Evolutionary conservation across 1,139 yeast genomes (phyloP).

Genomic region (Suhomyces bokatorum): DNA sequence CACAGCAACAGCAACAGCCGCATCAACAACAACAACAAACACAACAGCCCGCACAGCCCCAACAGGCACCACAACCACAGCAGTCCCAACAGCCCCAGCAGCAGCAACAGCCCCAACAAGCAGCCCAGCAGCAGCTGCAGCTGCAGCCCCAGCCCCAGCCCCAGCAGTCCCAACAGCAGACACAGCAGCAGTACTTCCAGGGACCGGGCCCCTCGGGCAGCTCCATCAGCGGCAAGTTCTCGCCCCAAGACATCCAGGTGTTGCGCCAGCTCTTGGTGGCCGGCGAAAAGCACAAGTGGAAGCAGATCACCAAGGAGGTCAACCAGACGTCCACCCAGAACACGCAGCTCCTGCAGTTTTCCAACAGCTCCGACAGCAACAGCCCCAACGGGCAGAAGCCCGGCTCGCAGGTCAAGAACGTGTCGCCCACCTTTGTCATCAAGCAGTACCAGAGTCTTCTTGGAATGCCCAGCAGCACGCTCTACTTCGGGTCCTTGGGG

Average conservation of each 20-base stretch:
- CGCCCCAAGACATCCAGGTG: slow-evolving; percentile 40
- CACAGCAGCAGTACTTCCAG: slow-evolving; percentile 8
- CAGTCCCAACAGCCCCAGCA: slow-evolving; percentile 9
- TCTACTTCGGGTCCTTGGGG: slow-evolving; percentile 42
- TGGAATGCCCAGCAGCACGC: slow-evolving; percentile 43
- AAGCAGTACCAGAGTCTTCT: slow-evolving; percentile 44
- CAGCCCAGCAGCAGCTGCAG: slow-evolving; percentile 13
- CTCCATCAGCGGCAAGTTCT: slow-evolving; percentile 27
- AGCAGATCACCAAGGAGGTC: slow-evolving; percentile 47
- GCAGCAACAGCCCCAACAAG: slow-evolving; percentile 10
- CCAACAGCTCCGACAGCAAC: slow-evolving; percentile 7
- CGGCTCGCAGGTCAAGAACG: slow-evolving; percentile 31
- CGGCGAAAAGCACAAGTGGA: slow-evolving; percentile 51
- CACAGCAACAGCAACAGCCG: slow-evolving; percentile 5
- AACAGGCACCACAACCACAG: slow-evolving; percentile 5
- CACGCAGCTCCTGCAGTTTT: slow-evolving; percentile 9
- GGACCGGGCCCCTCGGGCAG: slow-evolving; percentile 9
- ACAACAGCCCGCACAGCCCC: slow-evolving; percentile 12
- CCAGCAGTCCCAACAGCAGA: slow-evolving; percentile 7
- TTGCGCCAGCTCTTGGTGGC: slow-evolving; percentile 40
- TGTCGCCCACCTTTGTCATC: slow-evolving; percentile 47
- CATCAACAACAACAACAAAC: too few relatives aligned
- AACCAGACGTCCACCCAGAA: slow-evolving; percentile 27
- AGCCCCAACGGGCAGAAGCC: slow-evolving; percentile 12
- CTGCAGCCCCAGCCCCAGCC: slow-evolving; percentile 7